Percentiles rank a stretch among this genome's conserved stretches.
phyloP scores from a whole-genome alignment of 495 filamentous ascomycete genomes.

The Xylaria scruposa region DNA sequence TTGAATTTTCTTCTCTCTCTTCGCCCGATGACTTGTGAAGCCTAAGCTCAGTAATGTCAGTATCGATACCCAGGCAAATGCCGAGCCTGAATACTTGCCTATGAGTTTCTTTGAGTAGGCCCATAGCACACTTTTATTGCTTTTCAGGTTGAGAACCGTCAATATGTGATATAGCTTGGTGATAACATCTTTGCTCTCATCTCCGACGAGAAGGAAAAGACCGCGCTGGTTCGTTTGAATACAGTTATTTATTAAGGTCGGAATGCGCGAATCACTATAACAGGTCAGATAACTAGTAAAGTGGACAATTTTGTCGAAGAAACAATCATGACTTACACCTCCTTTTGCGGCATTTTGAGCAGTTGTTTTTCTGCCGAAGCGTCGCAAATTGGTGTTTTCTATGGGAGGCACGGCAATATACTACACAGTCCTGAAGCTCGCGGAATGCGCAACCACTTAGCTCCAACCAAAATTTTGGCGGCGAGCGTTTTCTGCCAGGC shows the following conservation, averaged over 20 bases:
- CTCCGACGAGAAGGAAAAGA: constrained; percentile 96
- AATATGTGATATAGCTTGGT: constrained; percentile 95
- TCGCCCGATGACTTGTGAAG: constrained; percentile 80
- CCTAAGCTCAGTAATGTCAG: constrained; percentile 24
- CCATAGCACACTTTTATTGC: constrained; percentile 98
- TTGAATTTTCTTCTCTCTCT: constrained; percentile 97
- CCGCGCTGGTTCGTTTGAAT: constrained; percentile 96
- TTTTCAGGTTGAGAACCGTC: constrained; percentile 85
- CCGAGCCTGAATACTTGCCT: constrained; percentile 46
- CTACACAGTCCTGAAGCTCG: constrained; percentile 19
- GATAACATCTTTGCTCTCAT: constrained; percentile 96
- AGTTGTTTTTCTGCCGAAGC: constrained; percentile 18
- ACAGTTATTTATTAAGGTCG: constrained; percentile 93
- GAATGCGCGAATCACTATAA: constrained; percentile 89
- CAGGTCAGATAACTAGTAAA: constrained; percentile 23
- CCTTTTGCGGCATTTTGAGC: constrained; percentile 61
- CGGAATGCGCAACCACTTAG: constrained; percentile 8
- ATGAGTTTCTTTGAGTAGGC: constrained; percentile 99
- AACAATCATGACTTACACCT: constrained; percentile 55
- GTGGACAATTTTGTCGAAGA: background rate
- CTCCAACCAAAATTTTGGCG: constrained; percentile 34
- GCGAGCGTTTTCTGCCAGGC: constrained; percentile 37
- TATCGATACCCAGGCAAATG: constrained; percentile 33
- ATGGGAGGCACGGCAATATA: background rate
- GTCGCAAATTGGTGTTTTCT: constrained; percentile 11